Conservation (phyloP, 768 basidiomycete genomes). For the Butyriboletus loyo region DNA sequence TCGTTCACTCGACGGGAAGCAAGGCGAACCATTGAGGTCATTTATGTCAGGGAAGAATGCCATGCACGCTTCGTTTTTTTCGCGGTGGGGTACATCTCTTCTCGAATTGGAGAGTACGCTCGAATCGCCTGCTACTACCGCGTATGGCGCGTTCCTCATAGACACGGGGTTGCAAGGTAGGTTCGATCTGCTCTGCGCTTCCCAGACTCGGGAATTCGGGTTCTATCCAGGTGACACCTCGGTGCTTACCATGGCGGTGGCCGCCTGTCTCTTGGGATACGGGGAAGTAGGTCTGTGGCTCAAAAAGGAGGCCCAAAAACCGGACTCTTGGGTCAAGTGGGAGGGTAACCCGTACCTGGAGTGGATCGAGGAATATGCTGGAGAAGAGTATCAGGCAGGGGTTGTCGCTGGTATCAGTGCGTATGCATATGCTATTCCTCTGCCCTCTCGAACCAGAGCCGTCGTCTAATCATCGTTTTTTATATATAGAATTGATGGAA, state of each 20-base stretch:
- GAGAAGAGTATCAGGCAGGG: neutral
- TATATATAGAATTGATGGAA: neutral
- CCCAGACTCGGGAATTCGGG: neutral
- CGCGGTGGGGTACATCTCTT: neutral
- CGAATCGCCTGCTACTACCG: slow-evolving; percentile 1
- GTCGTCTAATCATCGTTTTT: too few relatives aligned
- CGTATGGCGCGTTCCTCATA: slow-evolving; percentile 5
- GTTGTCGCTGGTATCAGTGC: neutral
- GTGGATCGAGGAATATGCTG: neutral
- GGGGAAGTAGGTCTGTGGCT: slow-evolving; percentile 1
- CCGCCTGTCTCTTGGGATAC: slow-evolving; percentile 2
- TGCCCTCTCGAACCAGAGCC: neutral
- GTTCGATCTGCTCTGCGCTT: neutral
- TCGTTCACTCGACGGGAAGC: neutral
- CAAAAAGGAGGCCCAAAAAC: neutral
- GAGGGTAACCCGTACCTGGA: slow-evolving; percentile 1
- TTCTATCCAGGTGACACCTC: neutral
- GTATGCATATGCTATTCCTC: neutral
- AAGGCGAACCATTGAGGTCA: neutral
- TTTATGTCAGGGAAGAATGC: neutral
- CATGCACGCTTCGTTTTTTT: neutral
- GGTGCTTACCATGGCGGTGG: neutral
- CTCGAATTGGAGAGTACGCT: neutral
- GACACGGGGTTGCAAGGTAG: slow-evolving; percentile 2
- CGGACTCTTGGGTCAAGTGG: slow-evolving; percentile 2